Conservation (phyloP, 169 alveolate species). For the Toxoplasma gondii region DNA sequence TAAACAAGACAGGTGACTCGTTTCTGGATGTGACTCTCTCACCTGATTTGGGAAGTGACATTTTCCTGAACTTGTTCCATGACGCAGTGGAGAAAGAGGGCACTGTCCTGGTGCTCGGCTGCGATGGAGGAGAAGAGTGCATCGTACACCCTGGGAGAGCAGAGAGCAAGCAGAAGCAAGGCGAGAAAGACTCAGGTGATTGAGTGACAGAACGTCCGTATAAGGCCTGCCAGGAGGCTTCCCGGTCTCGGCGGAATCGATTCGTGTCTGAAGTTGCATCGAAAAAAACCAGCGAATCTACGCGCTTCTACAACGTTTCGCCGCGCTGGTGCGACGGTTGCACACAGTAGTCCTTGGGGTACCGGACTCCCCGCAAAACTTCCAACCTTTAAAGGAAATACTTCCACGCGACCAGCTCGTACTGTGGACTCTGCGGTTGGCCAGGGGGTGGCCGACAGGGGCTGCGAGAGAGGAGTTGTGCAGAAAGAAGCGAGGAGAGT, state of each 20-base stretch:
- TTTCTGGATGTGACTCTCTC: background rate
- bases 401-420: too few species aligned
- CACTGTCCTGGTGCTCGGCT: slow-evolving; percentile 9
- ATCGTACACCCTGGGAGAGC: slow-evolving; percentile 15
- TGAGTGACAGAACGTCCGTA: background rate
- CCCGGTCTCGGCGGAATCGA: background rate
- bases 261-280: background rate
- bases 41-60: background rate
- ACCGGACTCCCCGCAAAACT: too few species aligned
- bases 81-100: slow-evolving; percentile 15
- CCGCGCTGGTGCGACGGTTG: too few species aligned
- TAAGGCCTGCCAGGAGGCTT: background rate
- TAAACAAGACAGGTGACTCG: background rate
- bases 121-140: slow-evolving; percentile 8
- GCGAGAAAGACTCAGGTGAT: background rate
- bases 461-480: too few species aligned
- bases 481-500: too few species aligned
- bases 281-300: too few species aligned
- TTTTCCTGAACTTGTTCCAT: background rate
- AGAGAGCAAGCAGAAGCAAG: background rate
- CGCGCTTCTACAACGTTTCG: too few species aligned
- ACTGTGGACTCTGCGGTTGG: too few species aligned
- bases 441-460: too few species aligned
- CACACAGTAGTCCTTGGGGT: too few species aligned
- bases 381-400: too few species aligned